phyloP scores from a whole-genome alignment of 257 asterid species.

The Gentiana macrophylla region DNA sequence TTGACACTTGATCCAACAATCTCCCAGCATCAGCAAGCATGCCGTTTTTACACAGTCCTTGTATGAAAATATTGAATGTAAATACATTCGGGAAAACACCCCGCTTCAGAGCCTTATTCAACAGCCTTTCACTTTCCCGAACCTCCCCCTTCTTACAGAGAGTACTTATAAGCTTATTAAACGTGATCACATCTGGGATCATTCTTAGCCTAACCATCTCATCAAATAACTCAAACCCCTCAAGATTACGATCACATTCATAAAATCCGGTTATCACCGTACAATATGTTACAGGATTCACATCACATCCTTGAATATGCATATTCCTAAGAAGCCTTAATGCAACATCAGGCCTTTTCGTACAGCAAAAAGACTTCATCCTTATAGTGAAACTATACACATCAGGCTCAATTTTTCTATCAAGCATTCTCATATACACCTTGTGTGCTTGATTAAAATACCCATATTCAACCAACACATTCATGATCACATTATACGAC shows the following conservation, averaged over 20 bases:
- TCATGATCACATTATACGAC: conserved; percentile 73
- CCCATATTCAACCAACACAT: conserved; percentile 67
- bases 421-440: conserved; percentile 76
- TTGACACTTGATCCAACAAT: conserved; percentile 37
- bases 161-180: conserved; percentile 60
- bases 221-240: conserved; percentile 57
- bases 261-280: conserved; percentile 74
- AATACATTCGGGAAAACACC: conserved; percentile 68
- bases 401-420: conserved; percentile 62
- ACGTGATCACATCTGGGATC: conserved; percentile 52
- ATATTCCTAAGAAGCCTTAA: conserved; percentile 80
- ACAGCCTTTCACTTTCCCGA: conserved; percentile 58
- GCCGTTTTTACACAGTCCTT: conserved; percentile 70
- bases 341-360: conserved; percentile 68
- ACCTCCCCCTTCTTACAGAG: conserved; percentile 77
- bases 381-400: conserved; percentile 72
- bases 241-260: conserved; percentile 30
- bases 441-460: conserved; percentile 75
- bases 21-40: conserved; percentile 47
- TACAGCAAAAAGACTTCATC: conserved; percentile 81
- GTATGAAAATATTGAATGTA: conserved; percentile 72
- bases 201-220: conserved; percentile 61
- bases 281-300: conserved; percentile 69
- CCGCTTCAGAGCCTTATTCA: conserved; percentile 66
- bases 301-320: conserved; percentile 63